Evolutionary conservation across 768 basidiomycete species (phyloP).

Genomic region (Phanerochaete carnosa): DNA sequence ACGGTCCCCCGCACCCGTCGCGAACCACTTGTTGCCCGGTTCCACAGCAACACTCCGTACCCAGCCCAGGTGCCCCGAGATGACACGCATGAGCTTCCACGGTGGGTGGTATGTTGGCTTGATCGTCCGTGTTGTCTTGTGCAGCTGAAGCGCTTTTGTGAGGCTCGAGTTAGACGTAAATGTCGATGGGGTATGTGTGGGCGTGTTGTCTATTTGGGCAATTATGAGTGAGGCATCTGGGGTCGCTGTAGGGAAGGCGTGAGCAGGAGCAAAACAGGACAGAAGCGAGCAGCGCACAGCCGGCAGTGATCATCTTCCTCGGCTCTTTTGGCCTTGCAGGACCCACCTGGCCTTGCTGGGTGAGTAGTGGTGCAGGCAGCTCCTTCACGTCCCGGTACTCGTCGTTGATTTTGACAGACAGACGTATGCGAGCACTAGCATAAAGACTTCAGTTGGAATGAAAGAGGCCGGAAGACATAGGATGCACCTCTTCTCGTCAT

Average conservation of each 20-base stretch:
- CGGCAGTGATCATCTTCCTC: constrained; percentile 70
- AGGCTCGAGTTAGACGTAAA: constrained; percentile 64
- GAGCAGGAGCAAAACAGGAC: neutral
- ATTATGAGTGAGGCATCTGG: constrained; percentile 54
- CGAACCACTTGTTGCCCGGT: constrained; percentile 98
- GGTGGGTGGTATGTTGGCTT: constrained; percentile 95
- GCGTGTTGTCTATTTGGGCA: constrained; percentile 72
- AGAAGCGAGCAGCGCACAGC: constrained; percentile 42
- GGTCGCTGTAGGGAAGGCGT: constrained; percentile 37
- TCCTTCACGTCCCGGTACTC: constrained; percentile 88
- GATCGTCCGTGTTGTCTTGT: constrained; percentile 91
- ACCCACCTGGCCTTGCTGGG: constrained; percentile 79
- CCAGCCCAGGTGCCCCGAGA: constrained; percentile 98
- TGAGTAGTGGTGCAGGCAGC: constrained; percentile 74
- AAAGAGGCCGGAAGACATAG: neutral
- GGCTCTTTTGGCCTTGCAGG: constrained; percentile 68
- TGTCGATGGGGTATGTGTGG: constrained; percentile 63
- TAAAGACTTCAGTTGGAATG: neutral
- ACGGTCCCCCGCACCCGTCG: constrained; percentile 94
- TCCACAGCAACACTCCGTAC: constrained; percentile 95
- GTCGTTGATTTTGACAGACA: constrained; percentile 83
- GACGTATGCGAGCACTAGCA: constrained; percentile 60
- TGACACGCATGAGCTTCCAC: constrained; percentile 96
- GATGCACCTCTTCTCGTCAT: constrained; percentile 70
- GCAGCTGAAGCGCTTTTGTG: constrained; percentile 85